Percentiles rank a stretch among this genome's conserved stretches.
These are phyloP conservation scores for Pleodorina starrii DNA, from an alignment of 139 green algal species.

Conservation along the genomic window DNA sequence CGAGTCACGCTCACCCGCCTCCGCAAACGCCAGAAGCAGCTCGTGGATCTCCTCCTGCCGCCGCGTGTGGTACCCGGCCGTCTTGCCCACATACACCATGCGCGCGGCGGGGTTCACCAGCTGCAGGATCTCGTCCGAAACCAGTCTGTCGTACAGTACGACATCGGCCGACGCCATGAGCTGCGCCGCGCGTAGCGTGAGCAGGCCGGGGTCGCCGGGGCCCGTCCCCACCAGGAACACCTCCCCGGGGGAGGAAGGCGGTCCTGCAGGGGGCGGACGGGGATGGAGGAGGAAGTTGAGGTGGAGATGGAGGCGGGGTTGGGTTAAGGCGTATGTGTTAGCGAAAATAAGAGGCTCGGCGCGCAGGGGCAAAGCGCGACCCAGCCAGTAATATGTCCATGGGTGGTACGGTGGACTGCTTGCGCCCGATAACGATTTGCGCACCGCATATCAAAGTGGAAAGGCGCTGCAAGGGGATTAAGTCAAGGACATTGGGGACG, in stretches of 20 bases:
- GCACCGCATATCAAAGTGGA: too few species aligned
- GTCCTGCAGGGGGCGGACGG: neutral
- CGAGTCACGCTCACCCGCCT: constrained; percentile 71
- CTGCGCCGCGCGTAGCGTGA: constrained; percentile 92
- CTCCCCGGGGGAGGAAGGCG: constrained; percentile 56
- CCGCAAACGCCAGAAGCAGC: constrained; percentile 92
- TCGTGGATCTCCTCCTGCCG: constrained; percentile 96
- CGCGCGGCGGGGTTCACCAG: constrained; percentile 79
- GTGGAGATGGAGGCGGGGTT: too few species aligned
- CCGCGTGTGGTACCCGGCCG: constrained; percentile 94
- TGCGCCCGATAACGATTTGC: too few species aligned
- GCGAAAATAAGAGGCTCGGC: too few species aligned
- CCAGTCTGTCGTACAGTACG: constrained; percentile 96
- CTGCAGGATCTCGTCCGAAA: constrained; percentile 92
- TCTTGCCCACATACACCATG: constrained; percentile 99
- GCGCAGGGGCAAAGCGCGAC: too few species aligned
- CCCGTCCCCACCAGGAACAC: constrained; percentile 97
- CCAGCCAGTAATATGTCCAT: too few species aligned
- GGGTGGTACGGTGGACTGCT: too few species aligned
- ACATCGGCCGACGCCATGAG: constrained; percentile 96
- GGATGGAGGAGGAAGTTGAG: neutral
- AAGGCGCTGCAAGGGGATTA: too few species aligned
- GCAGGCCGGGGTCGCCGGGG: constrained; percentile 94
- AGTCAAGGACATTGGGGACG: too few species aligned
- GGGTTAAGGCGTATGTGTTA: too few species aligned